Evolutionary conservation across 805 yeast genomes (phyloP).

Genomic region (Kuraishia cidri): DNA sequence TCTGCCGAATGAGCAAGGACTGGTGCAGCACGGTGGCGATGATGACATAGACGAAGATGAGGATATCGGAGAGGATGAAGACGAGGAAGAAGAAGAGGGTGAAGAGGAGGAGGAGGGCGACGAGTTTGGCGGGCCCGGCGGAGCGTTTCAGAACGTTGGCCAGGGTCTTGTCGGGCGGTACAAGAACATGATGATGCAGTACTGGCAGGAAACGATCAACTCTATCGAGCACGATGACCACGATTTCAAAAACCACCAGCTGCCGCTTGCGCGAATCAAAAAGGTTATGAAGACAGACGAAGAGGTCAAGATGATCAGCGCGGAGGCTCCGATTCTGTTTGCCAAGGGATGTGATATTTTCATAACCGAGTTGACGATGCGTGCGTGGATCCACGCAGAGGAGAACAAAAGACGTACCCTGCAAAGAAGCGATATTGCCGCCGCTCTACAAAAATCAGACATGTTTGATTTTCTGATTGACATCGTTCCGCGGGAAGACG

Average conservation of each 20-base stretch:
- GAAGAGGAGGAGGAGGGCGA: conserved; percentile 25
- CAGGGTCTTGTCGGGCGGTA: conserved; percentile 82
- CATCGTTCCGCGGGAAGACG: conserved; percentile 88
- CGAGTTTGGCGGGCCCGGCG: conserved; percentile 23
- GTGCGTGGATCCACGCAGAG: conserved; percentile 99
- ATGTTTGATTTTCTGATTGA: conserved; percentile 97
- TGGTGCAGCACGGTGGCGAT: too few relatives aligned
- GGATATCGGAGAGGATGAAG: conserved; percentile 5
- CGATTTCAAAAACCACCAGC: conserved; percentile 87
- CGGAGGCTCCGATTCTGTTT: conserved; percentile 95
- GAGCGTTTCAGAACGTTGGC: conserved; percentile 65
- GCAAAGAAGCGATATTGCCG: conserved; percentile 91
- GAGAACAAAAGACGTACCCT: conserved; percentile 91
- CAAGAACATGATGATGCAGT: conserved; percentile 85
- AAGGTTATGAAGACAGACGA: conserved; percentile 98
- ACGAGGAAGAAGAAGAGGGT: conserved; percentile 16
- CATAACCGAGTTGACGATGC: conserved; percentile 93
- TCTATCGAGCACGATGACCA: conserved; percentile 82
- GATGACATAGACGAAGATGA: too few relatives aligned
- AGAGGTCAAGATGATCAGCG: conserved; percentile 94
- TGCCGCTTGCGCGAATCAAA: conserved; percentile 93
- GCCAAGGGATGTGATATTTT: conserved; percentile 98
- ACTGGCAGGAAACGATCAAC: conserved; percentile 95
- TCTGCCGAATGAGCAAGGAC: too few relatives aligned
- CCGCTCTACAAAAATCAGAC: conserved; percentile 88